Base-by-base conservation (phyloP, 139 green algal genomes). In the Chlamydomonas schloesseri region DNA sequence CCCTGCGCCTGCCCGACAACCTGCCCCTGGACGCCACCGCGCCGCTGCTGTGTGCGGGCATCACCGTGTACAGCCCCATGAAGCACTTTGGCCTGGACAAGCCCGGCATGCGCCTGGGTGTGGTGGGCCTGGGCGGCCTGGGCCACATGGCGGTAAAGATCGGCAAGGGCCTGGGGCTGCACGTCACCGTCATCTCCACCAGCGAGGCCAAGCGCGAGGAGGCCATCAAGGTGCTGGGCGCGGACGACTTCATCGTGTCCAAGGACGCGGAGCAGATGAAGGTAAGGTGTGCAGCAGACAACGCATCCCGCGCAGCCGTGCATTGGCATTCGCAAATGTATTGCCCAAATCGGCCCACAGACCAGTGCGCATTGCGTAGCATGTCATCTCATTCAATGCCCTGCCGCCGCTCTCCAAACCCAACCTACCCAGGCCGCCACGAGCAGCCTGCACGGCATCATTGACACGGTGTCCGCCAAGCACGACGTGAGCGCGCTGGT, bases 11-110 rank as follows among this genome's bases (percentile, higher is more conserved):
- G 6, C 93, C 94, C 26, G 89, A 94, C 47, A 95, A 87, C 81
- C 80, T 98, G 46, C 62, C 78, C 14, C 84, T 97, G 69, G 92
- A 88, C 5, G 87, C 60, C 5, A 77, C 88, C 8, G 96, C 95
- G 5, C 96, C 96, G 20, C 93, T 98, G 86, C 92, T 98, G 82
- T 98, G 96, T 80, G 96, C 96, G 0, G 96, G 94, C 58, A 96
- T 97, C 89, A 97, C 94, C 47, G 91, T 91, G 33, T 96, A 94
- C 70, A 88, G 85, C 23, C 95, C 96, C 6, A 83, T 97, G 71
- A 91, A 89, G 70, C 74, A 94, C 89, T 96, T 94, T n/a, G 93
- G 92, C 50, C 82, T 96, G 67, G 93, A 96, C 92, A 95, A 96
- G 90, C 87, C 93, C 0, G 96, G 96, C 78, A 91, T 91, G 86